Conservation (phyloP, 2,329 filamentous ascomycete species). For the Colletotrichum tofieldiae region DNA sequence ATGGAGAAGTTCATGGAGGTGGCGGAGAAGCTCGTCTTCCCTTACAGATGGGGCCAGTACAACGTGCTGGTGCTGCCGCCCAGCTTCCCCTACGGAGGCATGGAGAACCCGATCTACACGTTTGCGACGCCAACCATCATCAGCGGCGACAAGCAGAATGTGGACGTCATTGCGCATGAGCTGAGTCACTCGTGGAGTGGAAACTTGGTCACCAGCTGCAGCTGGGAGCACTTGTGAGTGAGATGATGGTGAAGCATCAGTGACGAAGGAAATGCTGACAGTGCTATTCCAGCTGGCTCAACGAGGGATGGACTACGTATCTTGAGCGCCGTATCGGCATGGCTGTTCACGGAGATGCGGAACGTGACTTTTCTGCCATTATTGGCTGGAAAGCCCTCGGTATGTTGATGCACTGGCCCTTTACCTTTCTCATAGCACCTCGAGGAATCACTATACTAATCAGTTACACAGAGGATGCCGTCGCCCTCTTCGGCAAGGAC, state of each 20-base stretch:
- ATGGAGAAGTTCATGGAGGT: conserved; percentile 93
- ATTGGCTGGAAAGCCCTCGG: conserved; percentile 93
- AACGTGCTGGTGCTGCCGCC: conserved; percentile 93
- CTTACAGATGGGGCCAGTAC: conserved; percentile 95
- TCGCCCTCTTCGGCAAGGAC: conserved; percentile 83
- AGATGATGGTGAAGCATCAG: too few species aligned
- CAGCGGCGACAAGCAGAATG: conserved; percentile 89
- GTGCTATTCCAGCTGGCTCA: conserved; percentile 69
- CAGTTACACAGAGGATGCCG: conserved; percentile 75
- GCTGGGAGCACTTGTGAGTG: conserved; percentile 84
- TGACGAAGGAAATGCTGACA: conserved; percentile 8
- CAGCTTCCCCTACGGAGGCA: conserved; percentile 90
- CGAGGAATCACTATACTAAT: background rate
- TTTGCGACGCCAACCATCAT: conserved; percentile 97
- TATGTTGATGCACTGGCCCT: conserved; percentile 49
- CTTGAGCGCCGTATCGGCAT: conserved; percentile 89
- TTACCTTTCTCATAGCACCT: background rate
- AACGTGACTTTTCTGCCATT: conserved; percentile 95
- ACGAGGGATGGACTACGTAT: conserved; percentile 94
- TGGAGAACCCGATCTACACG: conserved; percentile 95
- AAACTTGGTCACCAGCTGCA: conserved; percentile 84
- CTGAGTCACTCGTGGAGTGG: conserved; percentile 87
- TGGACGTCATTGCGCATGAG: conserved; percentile 96
- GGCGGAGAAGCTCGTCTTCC: conserved; percentile 85
- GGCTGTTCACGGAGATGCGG: conserved; percentile 83